Evolutionary conservation across 257 asterid genomes (phyloP).

Genomic region (Jaltomata sinuosa): DNA sequence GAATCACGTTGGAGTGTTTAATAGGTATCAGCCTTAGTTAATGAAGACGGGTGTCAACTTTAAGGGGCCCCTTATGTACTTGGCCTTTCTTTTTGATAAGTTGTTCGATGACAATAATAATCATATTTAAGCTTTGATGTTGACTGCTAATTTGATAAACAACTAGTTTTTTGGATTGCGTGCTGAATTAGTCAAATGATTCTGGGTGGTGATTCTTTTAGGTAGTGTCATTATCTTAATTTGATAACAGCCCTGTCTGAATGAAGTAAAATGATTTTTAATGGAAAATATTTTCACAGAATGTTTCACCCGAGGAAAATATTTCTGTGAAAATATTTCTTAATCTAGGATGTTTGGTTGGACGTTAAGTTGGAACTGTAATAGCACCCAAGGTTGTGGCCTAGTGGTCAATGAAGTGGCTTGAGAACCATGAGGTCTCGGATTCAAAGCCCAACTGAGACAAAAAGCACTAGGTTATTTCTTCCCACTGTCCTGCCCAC

Average conservation of each 20-base stretch:
- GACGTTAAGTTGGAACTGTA: background rate
- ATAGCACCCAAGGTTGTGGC: too few relatives aligned
- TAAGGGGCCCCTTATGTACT: background rate
- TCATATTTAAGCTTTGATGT: background rate
- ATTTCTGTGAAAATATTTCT: background rate
- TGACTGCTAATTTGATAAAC: background rate
- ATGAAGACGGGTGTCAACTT: background rate
- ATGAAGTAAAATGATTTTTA: background rate
- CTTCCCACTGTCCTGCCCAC: too few relatives aligned
- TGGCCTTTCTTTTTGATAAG: background rate
- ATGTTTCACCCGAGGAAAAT: background rate
- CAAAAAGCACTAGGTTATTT: too few relatives aligned
- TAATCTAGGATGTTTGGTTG: background rate
- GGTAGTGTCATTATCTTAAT: background rate
- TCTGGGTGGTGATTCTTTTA: background rate
- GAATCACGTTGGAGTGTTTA: background rate
- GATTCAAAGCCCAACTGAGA: too few relatives aligned
- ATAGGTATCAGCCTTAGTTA: background rate
- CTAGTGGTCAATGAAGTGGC: too few relatives aligned
- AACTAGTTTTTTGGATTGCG: background rate
- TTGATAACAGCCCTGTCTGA: background rate
- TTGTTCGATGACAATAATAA: background rate
- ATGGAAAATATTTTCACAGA: background rate
- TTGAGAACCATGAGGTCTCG: too few relatives aligned
- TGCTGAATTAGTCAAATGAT: background rate